phyloP scores from a whole-genome alignment of 2,329 filamentous ascomycete species.

The Ophiostoma montium region DNA sequence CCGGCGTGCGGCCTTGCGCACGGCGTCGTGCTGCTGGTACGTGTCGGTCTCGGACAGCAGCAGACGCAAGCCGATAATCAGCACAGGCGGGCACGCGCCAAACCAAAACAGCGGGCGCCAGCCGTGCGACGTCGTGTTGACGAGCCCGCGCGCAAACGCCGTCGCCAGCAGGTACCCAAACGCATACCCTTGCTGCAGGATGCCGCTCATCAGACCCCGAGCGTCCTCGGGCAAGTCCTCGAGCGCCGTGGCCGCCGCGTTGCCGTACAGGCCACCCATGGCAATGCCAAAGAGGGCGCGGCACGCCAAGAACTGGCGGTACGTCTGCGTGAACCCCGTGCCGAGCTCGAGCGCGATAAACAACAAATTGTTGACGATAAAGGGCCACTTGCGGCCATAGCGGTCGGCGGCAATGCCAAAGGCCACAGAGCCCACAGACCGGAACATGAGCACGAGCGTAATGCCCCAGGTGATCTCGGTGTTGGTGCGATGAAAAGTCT shows the following conservation, averaged over 20 bases:
- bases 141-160: constrained; percentile 27
- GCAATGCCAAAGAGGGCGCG: constrained; percentile 61
- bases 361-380: constrained; percentile 64
- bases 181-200: constrained; percentile 59
- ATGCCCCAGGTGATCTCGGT: constrained; percentile 63
- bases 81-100: constrained; percentile 50
- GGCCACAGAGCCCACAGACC: constrained; percentile 58
- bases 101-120: constrained; percentile 72
- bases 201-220: constrained; percentile 67
- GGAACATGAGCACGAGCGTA: constrained; percentile 58
- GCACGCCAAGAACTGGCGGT: constrained; percentile 60
- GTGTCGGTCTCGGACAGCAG: constrained; percentile 14
- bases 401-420: constrained; percentile 69
- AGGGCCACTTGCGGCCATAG: constrained; percentile 72
- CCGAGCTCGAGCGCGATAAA: constrained; percentile 43
- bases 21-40: constrained; percentile 12
- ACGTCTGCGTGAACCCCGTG: constrained; percentile 63
- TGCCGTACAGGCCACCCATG: constrained; percentile 72
- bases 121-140: constrained; percentile 45
- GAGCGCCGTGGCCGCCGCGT: constrained; percentile 63
- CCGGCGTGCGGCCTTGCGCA: constrained; percentile 36
- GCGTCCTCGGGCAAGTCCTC: constrained; percentile 46
- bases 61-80: constrained; percentile 14
- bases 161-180: constrained; percentile 26
- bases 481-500: constrained; percentile 34